Conservation (phyloP, 2,329 filamentous ascomycete species). For the Aspergillus luchuensis region DNA sequence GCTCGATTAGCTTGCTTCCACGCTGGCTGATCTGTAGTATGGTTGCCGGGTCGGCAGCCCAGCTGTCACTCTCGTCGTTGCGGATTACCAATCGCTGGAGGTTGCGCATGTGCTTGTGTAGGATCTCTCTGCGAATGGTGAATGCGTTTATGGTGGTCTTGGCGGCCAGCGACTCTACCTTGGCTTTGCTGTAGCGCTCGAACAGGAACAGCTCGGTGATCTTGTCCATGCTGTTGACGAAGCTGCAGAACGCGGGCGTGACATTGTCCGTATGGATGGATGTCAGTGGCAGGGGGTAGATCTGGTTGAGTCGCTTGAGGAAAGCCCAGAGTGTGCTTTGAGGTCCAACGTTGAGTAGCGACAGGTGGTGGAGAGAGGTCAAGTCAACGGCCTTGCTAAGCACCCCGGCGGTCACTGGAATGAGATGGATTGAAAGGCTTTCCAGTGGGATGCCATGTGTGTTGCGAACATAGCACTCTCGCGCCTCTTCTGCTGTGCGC, state of each 20-base stretch:
- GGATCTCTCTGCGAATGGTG: slow-evolving; percentile 59
- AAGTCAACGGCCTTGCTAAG: slow-evolving; percentile 61
- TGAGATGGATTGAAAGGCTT: slow-evolving; percentile 58
- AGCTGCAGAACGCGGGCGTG: slow-evolving; percentile 45
- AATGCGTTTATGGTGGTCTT: slow-evolving; percentile 54
- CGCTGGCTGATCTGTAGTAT: slow-evolving; percentile 19
- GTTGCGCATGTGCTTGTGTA: slow-evolving; percentile 60
- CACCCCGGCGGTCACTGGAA: slow-evolving; percentile 62
- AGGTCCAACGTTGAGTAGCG: slow-evolving; percentile 64
- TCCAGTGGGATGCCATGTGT: slow-evolving; percentile 62
- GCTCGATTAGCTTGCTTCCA: background rate
- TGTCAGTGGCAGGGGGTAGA: slow-evolving; percentile 53
- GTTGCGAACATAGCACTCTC: slow-evolving; percentile 56
- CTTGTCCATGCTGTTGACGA: slow-evolving; percentile 57
- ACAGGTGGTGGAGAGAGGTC: slow-evolving; percentile 57
- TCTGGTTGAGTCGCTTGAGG: slow-evolving; percentile 57
- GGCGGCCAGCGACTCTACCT: slow-evolving; percentile 57
- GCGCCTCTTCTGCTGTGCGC: slow-evolving; percentile 5
- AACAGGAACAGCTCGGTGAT: slow-evolving; percentile 63
- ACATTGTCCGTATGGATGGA: slow-evolving; percentile 68
- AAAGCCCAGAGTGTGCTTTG: slow-evolving; percentile 63
- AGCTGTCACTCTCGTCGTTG: slow-evolving; percentile 55
- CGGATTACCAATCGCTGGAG: slow-evolving; percentile 63
- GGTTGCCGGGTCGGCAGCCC: slow-evolving; percentile 49
- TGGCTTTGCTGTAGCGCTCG: slow-evolving; percentile 55